These are phyloP conservation scores for Pichia cactophila DNA, from an alignment of 1,139 yeast genomes.

Conservation along the genomic window DNA sequence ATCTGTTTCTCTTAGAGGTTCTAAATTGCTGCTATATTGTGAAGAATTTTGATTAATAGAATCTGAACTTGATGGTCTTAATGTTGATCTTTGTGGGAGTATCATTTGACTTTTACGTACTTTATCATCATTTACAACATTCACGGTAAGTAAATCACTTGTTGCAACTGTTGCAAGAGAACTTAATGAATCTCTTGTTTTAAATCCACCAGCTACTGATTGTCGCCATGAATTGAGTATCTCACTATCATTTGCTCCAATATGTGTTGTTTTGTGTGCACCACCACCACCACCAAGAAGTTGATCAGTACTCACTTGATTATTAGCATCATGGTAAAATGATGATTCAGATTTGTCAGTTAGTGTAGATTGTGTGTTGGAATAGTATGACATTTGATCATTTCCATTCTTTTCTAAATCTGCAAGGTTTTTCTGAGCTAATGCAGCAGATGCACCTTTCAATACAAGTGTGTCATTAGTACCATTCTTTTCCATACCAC, in stretches of 20 bases:
- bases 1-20: slow-evolving; percentile 14
- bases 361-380: slow-evolving; percentile 18
- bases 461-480: slow-evolving; percentile 7
- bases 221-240: slow-evolving; percentile 60
- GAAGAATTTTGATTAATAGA: slow-evolving; percentile 4
- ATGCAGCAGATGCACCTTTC: slow-evolving; percentile 30
- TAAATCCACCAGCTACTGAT: slow-evolving; percentile 31
- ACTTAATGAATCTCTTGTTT: slow-evolving; percentile 53
- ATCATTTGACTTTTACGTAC: slow-evolving; percentile 29
- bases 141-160: slow-evolving; percentile 72
- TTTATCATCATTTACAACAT: slow-evolving; percentile 53
- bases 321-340: slow-evolving; percentile 11
- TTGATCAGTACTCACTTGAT: slow-evolving; percentile 12
- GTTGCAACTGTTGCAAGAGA: slow-evolving; percentile 84
- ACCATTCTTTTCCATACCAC: neutral
- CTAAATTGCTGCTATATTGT: slow-evolving; percentile 5
- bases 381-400: slow-evolving; percentile 27
- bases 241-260: slow-evolving; percentile 4
- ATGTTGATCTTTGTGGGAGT: slow-evolving; percentile 13
- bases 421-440: slow-evolving; percentile 44
- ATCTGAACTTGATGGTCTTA: slow-evolving; percentile 3
- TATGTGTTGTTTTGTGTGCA: neutral
- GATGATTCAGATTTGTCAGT: slow-evolving; percentile 17
- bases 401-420: slow-evolving; percentile 29
- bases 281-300: slow-evolving; percentile 1